Conservation (phyloP, 805 yeast genomes). For the Cyberlindnera veronae region DNA sequence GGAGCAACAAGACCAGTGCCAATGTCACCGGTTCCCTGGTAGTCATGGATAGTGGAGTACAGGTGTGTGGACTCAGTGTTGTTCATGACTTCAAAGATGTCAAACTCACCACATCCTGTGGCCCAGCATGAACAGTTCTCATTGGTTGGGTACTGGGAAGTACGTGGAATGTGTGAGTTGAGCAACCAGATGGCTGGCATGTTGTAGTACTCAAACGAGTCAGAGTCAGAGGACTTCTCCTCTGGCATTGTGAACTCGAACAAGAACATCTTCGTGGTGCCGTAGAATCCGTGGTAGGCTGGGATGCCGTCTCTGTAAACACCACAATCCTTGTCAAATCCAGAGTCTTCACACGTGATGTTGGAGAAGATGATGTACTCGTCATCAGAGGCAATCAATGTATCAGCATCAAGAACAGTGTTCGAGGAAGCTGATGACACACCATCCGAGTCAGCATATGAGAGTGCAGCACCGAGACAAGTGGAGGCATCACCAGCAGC, state of each 20-base stretch:
- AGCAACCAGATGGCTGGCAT: slow-evolving; percentile 78
- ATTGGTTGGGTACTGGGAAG: slow-evolving; percentile 63
- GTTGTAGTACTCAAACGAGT: slow-evolving; percentile 38
- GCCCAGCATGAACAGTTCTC: slow-evolving; percentile 72
- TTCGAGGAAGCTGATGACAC: slow-evolving; percentile 40
- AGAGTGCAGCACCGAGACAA: slow-evolving; percentile 67
- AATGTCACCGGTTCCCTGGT: slow-evolving; percentile 65
- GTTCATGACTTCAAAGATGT: slow-evolving; percentile 72
- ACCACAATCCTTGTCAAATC: slow-evolving; percentile 60
- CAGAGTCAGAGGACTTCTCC: slow-evolving; percentile 38
- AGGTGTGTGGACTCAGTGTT: slow-evolving; percentile 51
- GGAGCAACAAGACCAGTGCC: slow-evolving; percentile 54
- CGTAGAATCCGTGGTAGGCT: slow-evolving; percentile 69
- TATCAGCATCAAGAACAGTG: slow-evolving; percentile 46
- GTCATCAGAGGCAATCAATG: slow-evolving; percentile 50
- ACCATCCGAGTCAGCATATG: slow-evolving; percentile 62
- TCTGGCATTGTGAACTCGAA: slow-evolving; percentile 68
- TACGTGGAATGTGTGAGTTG: slow-evolving; percentile 70
- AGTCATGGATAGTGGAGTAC: slow-evolving; percentile 70
- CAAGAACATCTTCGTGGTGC: slow-evolving; percentile 65
- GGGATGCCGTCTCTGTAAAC: slow-evolving; percentile 73
- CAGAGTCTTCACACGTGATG: slow-evolving; percentile 53
- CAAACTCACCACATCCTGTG: slow-evolving; percentile 78
- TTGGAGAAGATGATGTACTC: slow-evolving; percentile 62
- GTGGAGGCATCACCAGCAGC: slow-evolving; percentile 56